These are phyloP conservation scores for Aspergillus arachidicola DNA, from an alignment of 2,329 filamentous ascomycete species.

Conservation along the genomic window DNA sequence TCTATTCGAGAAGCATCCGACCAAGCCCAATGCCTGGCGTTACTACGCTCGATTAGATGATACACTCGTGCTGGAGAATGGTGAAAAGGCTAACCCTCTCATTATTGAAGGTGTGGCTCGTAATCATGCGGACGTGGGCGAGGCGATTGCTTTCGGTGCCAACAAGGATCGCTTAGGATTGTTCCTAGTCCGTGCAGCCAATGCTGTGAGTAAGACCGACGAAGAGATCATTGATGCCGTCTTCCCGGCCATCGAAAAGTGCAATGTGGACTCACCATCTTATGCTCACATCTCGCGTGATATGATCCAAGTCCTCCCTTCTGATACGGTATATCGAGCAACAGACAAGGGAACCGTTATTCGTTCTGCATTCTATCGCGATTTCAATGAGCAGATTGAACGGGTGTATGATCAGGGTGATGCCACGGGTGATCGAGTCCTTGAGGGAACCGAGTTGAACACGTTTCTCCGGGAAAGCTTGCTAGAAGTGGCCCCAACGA, in stretches of 20 bases:
- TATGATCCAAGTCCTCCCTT: slow-evolving; percentile 25
- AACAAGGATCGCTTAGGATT: slow-evolving; percentile 57
- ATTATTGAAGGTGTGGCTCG: slow-evolving; percentile 57
- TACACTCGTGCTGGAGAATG: slow-evolving; percentile 51
- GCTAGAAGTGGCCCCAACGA: slow-evolving; percentile 32
- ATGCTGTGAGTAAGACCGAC: slow-evolving; percentile 44
- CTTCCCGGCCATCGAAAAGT: slow-evolving; percentile 53
- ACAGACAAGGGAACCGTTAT: slow-evolving; percentile 30
- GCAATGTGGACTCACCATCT: slow-evolving; percentile 53
- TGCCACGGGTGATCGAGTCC: slow-evolving; percentile 13
- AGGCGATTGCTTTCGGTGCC: slow-evolving; percentile 61
- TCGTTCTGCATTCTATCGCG: slow-evolving; percentile 25
- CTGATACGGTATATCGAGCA: slow-evolving; percentile 20
- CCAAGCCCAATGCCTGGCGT: slow-evolving; percentile 48
- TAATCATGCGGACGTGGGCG: slow-evolving; percentile 55
- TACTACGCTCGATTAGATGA: slow-evolving; percentile 52
- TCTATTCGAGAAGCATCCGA: slow-evolving; percentile 49
- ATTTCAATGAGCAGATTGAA: slow-evolving; percentile 22
- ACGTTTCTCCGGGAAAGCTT: slow-evolving; percentile 35
- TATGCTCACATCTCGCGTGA: slow-evolving; percentile 27
- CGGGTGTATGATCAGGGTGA: slow-evolving; percentile 21
- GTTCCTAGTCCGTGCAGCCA: slow-evolving; percentile 53
- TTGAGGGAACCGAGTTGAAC: slow-evolving; percentile 18
- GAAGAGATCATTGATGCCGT: slow-evolving; percentile 53
- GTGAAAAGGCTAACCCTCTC: slow-evolving; percentile 54